These are phyloP conservation scores for Malania oleifera DNA, from an alignment of 164 flowering plant species.

Conservation along the genomic window DNA sequence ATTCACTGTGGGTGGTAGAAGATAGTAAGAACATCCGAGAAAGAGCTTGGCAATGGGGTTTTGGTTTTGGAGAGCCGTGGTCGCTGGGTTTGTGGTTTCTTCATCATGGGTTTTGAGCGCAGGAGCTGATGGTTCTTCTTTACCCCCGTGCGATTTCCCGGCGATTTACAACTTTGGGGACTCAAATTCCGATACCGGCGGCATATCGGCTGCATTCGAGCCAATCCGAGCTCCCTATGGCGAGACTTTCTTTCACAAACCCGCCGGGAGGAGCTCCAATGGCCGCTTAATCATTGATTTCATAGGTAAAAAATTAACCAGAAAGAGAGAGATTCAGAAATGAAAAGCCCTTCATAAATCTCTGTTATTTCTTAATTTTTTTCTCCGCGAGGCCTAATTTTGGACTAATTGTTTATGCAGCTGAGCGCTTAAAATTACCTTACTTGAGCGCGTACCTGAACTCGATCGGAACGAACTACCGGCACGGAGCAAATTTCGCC, in stretches of 20 bases:
- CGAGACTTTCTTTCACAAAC: constrained; percentile 6
- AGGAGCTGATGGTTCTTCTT: no score
- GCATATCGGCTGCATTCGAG: constrained; percentile 5
- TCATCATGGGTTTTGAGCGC: no score
- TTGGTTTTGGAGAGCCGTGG: no score
- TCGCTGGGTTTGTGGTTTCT: no score
- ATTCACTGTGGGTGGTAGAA: no score
- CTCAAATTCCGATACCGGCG: constrained; percentile 21
- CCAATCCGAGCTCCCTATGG: constrained; percentile 11
- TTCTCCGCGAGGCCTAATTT: no score
- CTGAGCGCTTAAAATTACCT: constrained; percentile 4
- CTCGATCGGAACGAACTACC: constrained; percentile 2
- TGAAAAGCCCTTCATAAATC: no score
- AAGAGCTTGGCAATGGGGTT: no score
- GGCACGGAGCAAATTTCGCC: constrained; percentile 10
- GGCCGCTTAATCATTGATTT: constrained; percentile 16
- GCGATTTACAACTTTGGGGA: constrained; percentile 18
- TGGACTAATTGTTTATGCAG: background rate
- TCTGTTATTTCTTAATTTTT: no score
- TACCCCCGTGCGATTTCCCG: no score
- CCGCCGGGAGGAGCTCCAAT: constrained; percentile 11
- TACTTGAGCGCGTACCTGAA: constrained; percentile 9
- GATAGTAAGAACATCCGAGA: no score
- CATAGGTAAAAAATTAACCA: background rate
- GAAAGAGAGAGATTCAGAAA: no score